Evolutionary conservation across 345 rosid genomes (phyloP), one percentile per base, ranked within the genome.

Genomic region (Aurinia saxatilis): DNA sequence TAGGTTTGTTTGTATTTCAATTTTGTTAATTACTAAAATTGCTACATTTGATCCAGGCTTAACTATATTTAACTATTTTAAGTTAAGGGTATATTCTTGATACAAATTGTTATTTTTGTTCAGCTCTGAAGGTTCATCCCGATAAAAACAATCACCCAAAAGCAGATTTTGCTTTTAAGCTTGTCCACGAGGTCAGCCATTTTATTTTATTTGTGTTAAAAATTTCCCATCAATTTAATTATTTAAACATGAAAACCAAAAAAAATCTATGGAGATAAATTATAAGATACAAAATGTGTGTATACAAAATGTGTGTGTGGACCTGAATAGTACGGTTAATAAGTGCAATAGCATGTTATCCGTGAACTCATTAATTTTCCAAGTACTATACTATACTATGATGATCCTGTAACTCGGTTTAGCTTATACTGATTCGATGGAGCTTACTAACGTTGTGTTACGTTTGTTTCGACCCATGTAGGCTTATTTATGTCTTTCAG

Each of bases 71-170:
- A n/a, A 23, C 27, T 23, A 2, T 23, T 23, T 23, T 5, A 23
- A n/a, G n/a, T n/a, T n/a, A n/a, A n/a, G n/a, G n/a, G 27, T 23
- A 27, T 27, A 27, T 27, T 27, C 31, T 6, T 4, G 6, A 27
- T 16, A 44, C 19, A 27, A 11, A 16, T 29, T 12, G 50, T 21
- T 45, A 12, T 15, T 7, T 34, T 37, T 56, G 14, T 14, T 62
- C 82, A 90, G 99, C 96, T 71, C 66, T 93, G 82, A 95, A 82
- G 70, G 76, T 87, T 77, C 99, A 93, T 63, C 99, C 99, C 0
- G 99, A 93, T 65, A 93, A 93, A 83, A 93, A 93, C 68, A 75
- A 67, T 37, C 96, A 90, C 49, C 96, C 89, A 4, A 80, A 82
- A 51, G 90, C 99, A 34, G 99, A 83, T 54, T 15, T 77, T 63